Evolutionary conservation across 2,329 filamentous ascomycete species (phyloP), one percentile per base, ranked within the genome.

Genomic region (Aureobasidium sp.): DNA sequence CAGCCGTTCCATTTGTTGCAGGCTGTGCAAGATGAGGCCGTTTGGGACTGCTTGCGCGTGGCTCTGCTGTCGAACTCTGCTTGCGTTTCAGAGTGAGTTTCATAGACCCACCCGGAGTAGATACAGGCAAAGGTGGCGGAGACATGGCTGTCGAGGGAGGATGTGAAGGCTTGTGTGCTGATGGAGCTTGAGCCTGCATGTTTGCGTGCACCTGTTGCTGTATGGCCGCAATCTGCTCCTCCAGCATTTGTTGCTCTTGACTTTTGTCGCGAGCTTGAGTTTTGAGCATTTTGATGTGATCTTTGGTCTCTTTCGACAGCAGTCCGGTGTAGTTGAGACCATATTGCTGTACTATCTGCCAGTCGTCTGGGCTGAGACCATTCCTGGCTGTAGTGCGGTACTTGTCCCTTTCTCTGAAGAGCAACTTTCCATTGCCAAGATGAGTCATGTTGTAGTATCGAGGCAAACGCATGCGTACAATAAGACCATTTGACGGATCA

Each of bases 371-470:
- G 8, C 57, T 47, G 6, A 69, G 56, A 12, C 57, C 58, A 34
- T 59, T 64, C 27, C 39, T 41, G 14, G 67, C 67, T 24, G 51
- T 55, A 5, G 59, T 64, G 14, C 63, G 57, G 44, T 58, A 63
- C 24, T 51, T 54, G 4, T 60, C 58, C n/a, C 62, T 55, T 22
- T 57, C 58, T 7, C 45, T 59, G 58, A 71, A 70, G 1, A 54
- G 58, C n/a, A 70, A 40, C 51, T 62, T 66, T 21, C 74, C 78
- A 60, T 75, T 74, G 51, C 80, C 80, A 19, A 76, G 56, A 58
- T 80, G 69, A 59, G 75, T 66, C 25, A 74, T 73, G 53, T 68
- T 72, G 77, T 78, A 84, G 61, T 79, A 81, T 11, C 73, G 74
- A 22, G 81, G 81, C 54, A 77, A 75, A 55, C 71, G 73, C 48